Conservation (phyloP, 139 green algal species). For the Volvox reticuliferus region DNA sequence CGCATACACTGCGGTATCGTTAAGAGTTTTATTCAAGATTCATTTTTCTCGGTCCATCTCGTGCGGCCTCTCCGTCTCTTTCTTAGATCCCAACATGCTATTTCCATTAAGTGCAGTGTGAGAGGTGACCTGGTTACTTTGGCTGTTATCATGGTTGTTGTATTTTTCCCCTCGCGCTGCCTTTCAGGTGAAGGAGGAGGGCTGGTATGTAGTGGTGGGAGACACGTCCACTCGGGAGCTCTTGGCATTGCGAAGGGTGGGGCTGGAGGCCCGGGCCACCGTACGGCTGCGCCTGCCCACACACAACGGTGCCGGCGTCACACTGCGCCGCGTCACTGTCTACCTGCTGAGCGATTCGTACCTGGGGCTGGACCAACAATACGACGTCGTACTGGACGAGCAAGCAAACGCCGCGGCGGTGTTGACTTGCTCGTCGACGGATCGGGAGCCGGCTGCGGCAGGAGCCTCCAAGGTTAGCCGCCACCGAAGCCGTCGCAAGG, state of each 20-base stretch:
- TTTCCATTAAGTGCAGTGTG: background rate
- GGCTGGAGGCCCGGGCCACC: slow-evolving; percentile 14
- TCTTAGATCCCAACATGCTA: too few relatives aligned
- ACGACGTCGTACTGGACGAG: slow-evolving; percentile 45
- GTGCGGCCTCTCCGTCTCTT: background rate
- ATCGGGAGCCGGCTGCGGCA: background rate
- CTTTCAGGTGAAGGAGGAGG: slow-evolving; percentile 90
- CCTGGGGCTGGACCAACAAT: slow-evolving; percentile 64
- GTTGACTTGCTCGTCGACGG: background rate
- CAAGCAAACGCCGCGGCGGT: background rate
- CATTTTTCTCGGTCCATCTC: background rate
- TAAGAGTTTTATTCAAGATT: background rate
- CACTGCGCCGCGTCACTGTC: slow-evolving; percentile 60
- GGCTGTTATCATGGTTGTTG: too few relatives aligned
- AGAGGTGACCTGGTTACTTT: background rate
- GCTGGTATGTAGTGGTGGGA: slow-evolving; percentile 94
- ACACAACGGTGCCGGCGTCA: slow-evolving; percentile 55
- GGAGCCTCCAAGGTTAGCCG: background rate
- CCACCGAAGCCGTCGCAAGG: background rate
- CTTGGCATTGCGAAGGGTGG: slow-evolving; percentile 86
- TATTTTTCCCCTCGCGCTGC: too few relatives aligned
- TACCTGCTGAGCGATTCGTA: slow-evolving; percentile 92
- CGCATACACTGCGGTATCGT: background rate
- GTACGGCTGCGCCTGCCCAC: slow-evolving; percentile 40
- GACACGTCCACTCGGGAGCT: slow-evolving; percentile 76